phyloP scores from a whole-genome alignment of 345 rosid species.

The Triadica sebifera region DNA sequence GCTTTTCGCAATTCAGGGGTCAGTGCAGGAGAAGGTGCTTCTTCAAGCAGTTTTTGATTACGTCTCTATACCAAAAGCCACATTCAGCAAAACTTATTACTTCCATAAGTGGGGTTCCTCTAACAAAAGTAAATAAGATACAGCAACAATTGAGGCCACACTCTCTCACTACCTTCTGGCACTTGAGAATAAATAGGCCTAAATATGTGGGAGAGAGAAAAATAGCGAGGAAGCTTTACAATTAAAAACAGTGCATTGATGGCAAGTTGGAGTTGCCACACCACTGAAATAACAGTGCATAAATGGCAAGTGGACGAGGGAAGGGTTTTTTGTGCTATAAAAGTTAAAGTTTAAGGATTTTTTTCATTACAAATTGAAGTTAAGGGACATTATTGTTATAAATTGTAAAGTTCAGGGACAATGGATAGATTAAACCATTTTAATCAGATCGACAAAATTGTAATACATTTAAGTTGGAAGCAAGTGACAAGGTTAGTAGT shows the following conservation, averaged over 20 bases:
- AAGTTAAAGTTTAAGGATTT: too few relatives aligned
- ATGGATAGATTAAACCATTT: too few relatives aligned
- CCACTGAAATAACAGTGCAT: too few relatives aligned
- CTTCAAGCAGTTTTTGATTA: slow-evolving; percentile 93
- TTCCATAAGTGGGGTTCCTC: slow-evolving; percentile 13
- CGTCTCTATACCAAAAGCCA: slow-evolving; percentile 63
- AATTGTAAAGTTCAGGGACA: too few relatives aligned
- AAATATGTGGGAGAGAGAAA: not conserved
- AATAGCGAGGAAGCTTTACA: not conserved
- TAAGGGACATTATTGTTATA: too few relatives aligned
- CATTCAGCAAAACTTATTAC: slow-evolving; percentile 21
- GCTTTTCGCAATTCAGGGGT: slow-evolving; percentile 91
- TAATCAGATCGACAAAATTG: slow-evolving; percentile 2
- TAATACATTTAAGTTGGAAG: not conserved
- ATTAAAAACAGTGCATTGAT: too few relatives aligned
- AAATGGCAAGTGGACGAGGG: too few relatives aligned
- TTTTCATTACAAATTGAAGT: too few relatives aligned
- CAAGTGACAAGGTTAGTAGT: not conserved
- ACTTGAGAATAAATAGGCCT: too few relatives aligned
- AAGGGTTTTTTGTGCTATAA: too few relatives aligned
- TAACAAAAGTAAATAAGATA: not conserved
- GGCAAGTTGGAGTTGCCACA: too few relatives aligned
- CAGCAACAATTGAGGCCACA: not conserved
- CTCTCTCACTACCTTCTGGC: too few relatives aligned
- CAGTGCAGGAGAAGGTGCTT: slow-evolving; percentile 98